Conservation (phyloP, 1,284 basidiomycete genomes). For the Cystobasidium slooffiae region DNA sequence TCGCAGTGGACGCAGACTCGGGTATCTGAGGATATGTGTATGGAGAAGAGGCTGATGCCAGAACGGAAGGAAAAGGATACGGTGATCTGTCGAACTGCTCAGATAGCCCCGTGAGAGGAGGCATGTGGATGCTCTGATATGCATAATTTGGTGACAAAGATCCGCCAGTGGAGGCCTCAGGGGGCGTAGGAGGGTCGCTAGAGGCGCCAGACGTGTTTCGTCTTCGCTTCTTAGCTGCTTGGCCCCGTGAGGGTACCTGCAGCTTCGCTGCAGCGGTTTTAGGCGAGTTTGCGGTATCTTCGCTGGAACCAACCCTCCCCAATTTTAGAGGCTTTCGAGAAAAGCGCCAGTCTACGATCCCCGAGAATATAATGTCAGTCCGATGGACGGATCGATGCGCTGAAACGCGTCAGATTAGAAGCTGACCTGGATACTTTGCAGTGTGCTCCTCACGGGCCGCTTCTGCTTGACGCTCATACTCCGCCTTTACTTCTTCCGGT, state of each 20-base stretch:
- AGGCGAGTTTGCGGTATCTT: neutral
- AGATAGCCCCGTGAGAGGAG: neutral
- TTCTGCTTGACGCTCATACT: slow-evolving; percentile 72
- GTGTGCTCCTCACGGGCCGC: slow-evolving; percentile 65
- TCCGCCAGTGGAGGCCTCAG: too few relatives aligned
- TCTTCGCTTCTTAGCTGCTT: neutral
- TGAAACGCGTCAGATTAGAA: too few relatives aligned
- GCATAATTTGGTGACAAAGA: too few relatives aligned
- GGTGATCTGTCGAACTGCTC: too few relatives aligned
- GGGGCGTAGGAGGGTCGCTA: neutral
- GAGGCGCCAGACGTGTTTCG: neutral
- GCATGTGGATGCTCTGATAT: neutral
- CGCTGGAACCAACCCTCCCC: too few relatives aligned
- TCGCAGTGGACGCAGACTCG: too few relatives aligned
- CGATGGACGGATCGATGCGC: neutral
- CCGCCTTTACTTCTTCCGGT: slow-evolving; percentile 60
- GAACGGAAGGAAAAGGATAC: neutral
- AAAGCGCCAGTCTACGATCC: neutral
- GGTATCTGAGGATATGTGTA: neutral
- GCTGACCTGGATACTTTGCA: slow-evolving; percentile 43
- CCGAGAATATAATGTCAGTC: neutral
- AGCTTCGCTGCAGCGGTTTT: neutral
- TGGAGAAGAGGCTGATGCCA: neutral
- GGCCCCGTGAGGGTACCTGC: neutral
- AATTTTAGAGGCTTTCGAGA: slow-evolving; percentile 2